phyloP scores from a whole-genome alignment of 352 stramenopile species.

The Discostella stelligera region DNA sequence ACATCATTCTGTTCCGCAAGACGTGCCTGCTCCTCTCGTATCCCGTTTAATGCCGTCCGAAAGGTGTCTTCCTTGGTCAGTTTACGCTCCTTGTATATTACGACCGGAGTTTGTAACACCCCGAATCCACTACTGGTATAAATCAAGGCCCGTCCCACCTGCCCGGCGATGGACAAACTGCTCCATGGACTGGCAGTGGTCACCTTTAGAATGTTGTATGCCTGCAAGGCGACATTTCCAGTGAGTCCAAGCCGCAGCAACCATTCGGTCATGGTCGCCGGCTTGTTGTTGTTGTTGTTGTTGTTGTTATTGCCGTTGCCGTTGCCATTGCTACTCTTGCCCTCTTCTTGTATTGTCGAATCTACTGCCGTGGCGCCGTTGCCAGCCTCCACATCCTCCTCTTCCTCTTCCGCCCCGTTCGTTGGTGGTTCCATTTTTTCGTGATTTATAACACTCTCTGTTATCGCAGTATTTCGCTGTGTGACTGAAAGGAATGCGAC shows the following conservation, averaged over 20 bases:
- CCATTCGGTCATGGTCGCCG: not conserved
- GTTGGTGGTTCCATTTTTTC: not conserved
- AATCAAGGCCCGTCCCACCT: constrained; percentile 1
- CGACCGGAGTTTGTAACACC: constrained; percentile 19
- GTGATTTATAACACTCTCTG: not conserved
- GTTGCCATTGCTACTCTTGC: not conserved
- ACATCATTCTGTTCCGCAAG: constrained; percentile 37
- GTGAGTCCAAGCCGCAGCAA: not conserved
- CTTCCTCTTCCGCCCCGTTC: not conserved
- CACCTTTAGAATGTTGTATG: not conserved
- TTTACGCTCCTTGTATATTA: constrained; percentile 30
- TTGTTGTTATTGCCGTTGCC: not conserved
- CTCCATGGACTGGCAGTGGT: not conserved
- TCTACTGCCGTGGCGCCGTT: not conserved
- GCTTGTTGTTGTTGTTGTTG: constrained; percentile 1
- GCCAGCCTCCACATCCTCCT: not conserved
- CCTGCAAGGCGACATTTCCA: constrained; percentile 5
- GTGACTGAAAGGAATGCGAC: not conserved
- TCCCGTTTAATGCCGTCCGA: constrained; percentile 35
- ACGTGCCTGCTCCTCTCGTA: constrained; percentile 26
- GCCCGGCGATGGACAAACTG: not conserved
- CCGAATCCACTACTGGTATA: constrained; percentile 29
- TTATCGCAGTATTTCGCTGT: not conserved
- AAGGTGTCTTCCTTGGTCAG: constrained; percentile 45
- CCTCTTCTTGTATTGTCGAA: not conserved